Conservation (phyloP, 805 yeast species). For the Candida xiaguanensis region DNA sequence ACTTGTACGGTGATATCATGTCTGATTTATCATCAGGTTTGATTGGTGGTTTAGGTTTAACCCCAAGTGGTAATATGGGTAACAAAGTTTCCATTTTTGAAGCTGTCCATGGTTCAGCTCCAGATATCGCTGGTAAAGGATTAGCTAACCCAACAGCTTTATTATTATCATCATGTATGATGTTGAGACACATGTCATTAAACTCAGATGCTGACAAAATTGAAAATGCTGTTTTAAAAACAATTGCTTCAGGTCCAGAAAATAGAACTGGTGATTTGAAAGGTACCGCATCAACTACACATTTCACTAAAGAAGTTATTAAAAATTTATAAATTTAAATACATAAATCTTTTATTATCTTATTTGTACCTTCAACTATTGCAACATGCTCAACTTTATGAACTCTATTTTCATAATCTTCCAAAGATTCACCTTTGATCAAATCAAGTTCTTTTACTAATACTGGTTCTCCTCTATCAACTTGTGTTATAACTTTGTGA, state of each 20-base stretch:
- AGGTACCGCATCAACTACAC: constrained; percentile 85
- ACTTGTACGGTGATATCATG: constrained; percentile 98
- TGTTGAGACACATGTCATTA: constrained; percentile 98
- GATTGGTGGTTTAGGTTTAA: constrained; percentile 97
- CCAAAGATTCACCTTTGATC: constrained; percentile 68
- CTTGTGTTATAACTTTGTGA: constrained; percentile 93
- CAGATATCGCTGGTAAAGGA: constrained; percentile 98
- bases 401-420: constrained; percentile 76
- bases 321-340: constrained; percentile 46
- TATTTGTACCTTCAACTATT: constrained; percentile 84
- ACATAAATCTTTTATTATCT: constrained; percentile 45
- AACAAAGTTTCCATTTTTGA: constrained; percentile 95
- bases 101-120: constrained; percentile 99
- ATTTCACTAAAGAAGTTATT: constrained; percentile 91
- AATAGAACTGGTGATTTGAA: constrained; percentile 96
- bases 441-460: constrained; percentile 76
- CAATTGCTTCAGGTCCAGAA: constrained; percentile 93
- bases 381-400: constrained; percentile 85
- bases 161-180: constrained; percentile 93
- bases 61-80: constrained; percentile 99
- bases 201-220: constrained; percentile 76
- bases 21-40: constrained; percentile 97
- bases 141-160: constrained; percentile 98
- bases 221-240: constrained; percentile 79
- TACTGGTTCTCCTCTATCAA: constrained; percentile 89